These are phyloP conservation scores for Fonsecaea multimorphosa DNA, from an alignment of 2,329 filamentous ascomycete genomes.

Conservation along the genomic window DNA sequence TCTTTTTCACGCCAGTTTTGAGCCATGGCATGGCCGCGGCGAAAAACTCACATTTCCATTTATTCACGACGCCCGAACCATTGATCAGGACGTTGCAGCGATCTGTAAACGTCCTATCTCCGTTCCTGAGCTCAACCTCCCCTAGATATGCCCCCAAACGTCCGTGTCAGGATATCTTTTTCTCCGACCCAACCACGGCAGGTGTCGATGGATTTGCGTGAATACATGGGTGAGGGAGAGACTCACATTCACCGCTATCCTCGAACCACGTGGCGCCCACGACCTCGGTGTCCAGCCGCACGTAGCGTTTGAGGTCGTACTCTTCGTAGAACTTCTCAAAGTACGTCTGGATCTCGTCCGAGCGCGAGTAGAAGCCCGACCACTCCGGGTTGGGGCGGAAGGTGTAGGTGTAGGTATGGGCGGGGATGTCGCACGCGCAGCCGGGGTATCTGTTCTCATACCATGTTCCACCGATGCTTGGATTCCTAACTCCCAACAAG, in stretches of 20 bases:
- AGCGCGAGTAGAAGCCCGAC: slow-evolving; percentile 22
- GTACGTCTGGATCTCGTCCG: slow-evolving; percentile 19
- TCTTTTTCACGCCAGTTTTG: no score
- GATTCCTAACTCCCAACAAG: no score
- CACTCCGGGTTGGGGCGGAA: slow-evolving; percentile 37
- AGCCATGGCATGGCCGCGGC: no score
- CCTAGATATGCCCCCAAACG: not conserved
- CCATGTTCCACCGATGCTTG: slow-evolving; percentile 41
- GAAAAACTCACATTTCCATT: slow-evolving; percentile 41
- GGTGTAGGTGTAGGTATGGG: slow-evolving; percentile 29
- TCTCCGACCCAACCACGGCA: no score
- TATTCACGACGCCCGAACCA: slow-evolving; percentile 49
- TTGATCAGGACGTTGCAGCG: slow-evolving; percentile 46
- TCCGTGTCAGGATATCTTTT: no score
- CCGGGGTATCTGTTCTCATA: slow-evolving; percentile 37
- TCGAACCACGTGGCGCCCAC: slow-evolving; percentile 28
- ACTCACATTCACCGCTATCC: slow-evolving; percentile 25
- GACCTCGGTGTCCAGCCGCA: slow-evolving; percentile 26
- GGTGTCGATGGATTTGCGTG: no score
- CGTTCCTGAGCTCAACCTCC: slow-evolving; percentile 20
- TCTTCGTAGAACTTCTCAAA: slow-evolving; percentile 48
- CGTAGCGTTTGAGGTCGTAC: slow-evolving; percentile 24
- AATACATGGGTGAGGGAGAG: no score
- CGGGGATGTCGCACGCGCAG: slow-evolving; percentile 46
- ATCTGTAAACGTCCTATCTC: slow-evolving; percentile 21